Conservation (phyloP, 2,329 filamentous ascomycete species). For the Alternaria alternata region DNA sequence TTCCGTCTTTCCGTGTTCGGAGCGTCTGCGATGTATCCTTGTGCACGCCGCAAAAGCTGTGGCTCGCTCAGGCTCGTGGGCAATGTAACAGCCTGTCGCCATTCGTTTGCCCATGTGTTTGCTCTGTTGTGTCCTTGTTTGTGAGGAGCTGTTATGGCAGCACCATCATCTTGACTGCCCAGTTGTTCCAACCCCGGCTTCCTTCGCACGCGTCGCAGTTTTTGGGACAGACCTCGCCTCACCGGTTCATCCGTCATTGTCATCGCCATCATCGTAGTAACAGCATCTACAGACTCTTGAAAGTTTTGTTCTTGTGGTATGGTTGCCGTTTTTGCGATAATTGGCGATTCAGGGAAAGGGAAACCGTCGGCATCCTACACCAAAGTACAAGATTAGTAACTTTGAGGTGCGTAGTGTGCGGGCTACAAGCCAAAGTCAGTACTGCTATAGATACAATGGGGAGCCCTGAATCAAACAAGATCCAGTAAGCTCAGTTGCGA, state of each 20-base stretch:
- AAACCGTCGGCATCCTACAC: conserved; percentile 33
- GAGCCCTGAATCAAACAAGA: conserved; percentile 29
- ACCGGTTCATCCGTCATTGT: conserved; percentile 19
- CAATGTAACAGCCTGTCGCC: conserved; percentile 9
- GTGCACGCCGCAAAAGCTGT: conserved; percentile 13
- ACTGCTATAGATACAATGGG: conserved; percentile 35
- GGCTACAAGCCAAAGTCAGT: conserved; percentile 52
- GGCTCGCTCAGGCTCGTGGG: conserved; percentile 11
- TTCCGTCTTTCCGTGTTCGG: conserved; percentile 8
- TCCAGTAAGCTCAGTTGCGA: conserved; percentile 23
- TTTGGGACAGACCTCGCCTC: conserved; percentile 21
- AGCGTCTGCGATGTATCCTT: conserved; percentile 7
- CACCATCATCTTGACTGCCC: conserved; percentile 19
- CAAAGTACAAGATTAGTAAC: conserved; percentile 52
- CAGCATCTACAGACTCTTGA: conserved; percentile 17
- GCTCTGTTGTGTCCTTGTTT: conserved; percentile 13
- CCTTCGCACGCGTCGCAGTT: conserved; percentile 25
- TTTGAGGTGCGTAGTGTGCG: conserved; percentile 60
- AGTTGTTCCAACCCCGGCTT: conserved; percentile 25
- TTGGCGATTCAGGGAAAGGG: conserved; percentile 18
- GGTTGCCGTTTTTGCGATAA: conserved; percentile 20
- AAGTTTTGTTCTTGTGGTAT: conserved; percentile 16
- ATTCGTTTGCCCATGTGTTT: conserved; percentile 17
- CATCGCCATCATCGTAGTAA: background rate
- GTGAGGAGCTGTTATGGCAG: conserved; percentile 2